phyloP scores from a whole-genome alignment of 2,329 filamentous ascomycete genomes.

The Fusarium nodosum region DNA sequence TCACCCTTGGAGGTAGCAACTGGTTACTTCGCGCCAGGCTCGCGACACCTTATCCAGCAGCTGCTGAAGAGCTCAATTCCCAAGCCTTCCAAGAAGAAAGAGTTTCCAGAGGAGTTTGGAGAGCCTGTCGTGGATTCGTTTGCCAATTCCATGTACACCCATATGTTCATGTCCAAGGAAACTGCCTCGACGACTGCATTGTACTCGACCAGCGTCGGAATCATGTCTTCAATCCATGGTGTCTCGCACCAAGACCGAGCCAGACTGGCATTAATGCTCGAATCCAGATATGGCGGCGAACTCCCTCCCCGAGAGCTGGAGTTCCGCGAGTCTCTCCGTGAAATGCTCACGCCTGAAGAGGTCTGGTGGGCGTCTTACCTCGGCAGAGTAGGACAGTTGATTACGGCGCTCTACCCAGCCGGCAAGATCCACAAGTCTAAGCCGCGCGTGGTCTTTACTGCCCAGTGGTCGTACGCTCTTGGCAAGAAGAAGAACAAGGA shows the following conservation, averaged over 20 bases:
- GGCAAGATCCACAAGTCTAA: slow-evolving; percentile 61
- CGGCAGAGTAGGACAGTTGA: slow-evolving; percentile 69
- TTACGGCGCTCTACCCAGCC: slow-evolving; percentile 72
- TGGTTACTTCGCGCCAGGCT: slow-evolving; percentile 62
- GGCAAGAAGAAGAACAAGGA: slow-evolving; percentile 57
- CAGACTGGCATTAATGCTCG: slow-evolving; percentile 72
- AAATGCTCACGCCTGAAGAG: slow-evolving; percentile 66
- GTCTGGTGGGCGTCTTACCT: slow-evolving; percentile 77
- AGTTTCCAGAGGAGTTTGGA: slow-evolving; percentile 59
- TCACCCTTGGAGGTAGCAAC: slow-evolving; percentile 73
- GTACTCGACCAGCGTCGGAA: slow-evolving; percentile 73
- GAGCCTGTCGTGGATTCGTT: slow-evolving; percentile 66
- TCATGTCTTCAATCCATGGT: slow-evolving; percentile 72
- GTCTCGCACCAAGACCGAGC: slow-evolving; percentile 73
- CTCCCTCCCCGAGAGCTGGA: slow-evolving; percentile 69
- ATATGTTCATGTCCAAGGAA: slow-evolving; percentile 65
- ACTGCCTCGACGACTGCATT: slow-evolving; percentile 70
- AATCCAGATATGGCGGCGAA: slow-evolving; percentile 73
- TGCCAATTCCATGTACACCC: slow-evolving; percentile 69
- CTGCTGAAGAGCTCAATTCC: slow-evolving; percentile 66
- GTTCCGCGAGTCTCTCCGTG: slow-evolving; percentile 67
- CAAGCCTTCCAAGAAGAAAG: slow-evolving; percentile 43
- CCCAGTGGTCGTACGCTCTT: slow-evolving; percentile 58
- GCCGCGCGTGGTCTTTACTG: slow-evolving; percentile 57
- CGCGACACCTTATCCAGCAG: slow-evolving; percentile 60